A percentile compares a stretch with the other conserved stretches of the same genome.
These are phyloP conservation scores for Stephanodiscus triporus DNA, from an alignment of 108 stramenopile genomes.

Conservation along the genomic window DNA sequence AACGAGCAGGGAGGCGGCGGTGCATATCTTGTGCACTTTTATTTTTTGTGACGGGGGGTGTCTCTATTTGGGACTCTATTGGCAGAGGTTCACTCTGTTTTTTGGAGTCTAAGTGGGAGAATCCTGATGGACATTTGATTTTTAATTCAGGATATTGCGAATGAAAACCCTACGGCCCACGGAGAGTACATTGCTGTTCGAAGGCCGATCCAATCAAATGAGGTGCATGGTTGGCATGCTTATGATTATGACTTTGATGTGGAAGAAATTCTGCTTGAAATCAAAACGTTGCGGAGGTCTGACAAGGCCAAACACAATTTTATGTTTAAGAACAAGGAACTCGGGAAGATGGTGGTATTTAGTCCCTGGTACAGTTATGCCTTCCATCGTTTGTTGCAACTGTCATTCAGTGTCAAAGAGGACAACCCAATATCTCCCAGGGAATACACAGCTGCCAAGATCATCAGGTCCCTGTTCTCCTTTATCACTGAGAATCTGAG, in stretches of 20 bases:
- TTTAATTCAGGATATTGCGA: too few species aligned
- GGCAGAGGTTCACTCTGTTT: too few species aligned
- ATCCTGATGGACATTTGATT: too few species aligned
- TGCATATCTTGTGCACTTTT: too few species aligned
- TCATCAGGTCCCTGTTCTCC: conserved; percentile 22
- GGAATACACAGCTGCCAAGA: conserved; percentile 24
- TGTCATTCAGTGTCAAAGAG: conserved; percentile 9
- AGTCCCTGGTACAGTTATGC: conserved; percentile 42
- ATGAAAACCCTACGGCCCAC: too few species aligned
- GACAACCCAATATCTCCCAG: neutral
- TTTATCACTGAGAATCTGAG: conserved; percentile 17
- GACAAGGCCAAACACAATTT: conserved; percentile 7
- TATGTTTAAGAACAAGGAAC: conserved; percentile 23
- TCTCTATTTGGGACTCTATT: too few species aligned
- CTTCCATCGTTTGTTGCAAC: conserved; percentile 12
- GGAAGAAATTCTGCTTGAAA: conserved; percentile 24
- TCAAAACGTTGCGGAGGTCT: conserved; percentile 19
- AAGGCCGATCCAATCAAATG: too few species aligned
- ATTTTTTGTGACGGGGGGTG: too few species aligned
- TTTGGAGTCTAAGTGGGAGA: too few species aligned
- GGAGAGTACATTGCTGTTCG: too few species aligned
- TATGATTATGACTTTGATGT: neutral
- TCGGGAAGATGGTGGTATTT: conserved; percentile 23
- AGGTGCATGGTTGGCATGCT: neutral
- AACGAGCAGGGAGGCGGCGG: too few species aligned